Base-by-base conservation (phyloP, 768 basidiomycete genomes). In the Serendipita sp. region DNA sequence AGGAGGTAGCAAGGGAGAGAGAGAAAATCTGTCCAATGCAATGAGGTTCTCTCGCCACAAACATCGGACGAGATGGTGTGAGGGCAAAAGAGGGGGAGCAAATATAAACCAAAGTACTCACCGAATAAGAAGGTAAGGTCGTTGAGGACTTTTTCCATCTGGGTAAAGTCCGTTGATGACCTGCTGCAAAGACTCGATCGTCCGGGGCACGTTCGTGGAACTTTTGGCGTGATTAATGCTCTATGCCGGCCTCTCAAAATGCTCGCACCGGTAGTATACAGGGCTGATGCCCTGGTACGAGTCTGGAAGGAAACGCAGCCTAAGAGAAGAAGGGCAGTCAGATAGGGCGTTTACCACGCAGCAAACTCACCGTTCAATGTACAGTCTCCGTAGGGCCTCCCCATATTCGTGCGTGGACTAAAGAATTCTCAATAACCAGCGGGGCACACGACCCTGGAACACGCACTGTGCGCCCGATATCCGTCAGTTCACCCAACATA, bases 201-300 rank as follows among this genome's bases (percentile, higher is more conserved):
- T 90, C 38, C 89, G 78, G 0, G 88, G 81, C 72, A 92, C 82
- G 70, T 88, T 86, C 1, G 89, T 92, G 15, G 82, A 86, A 54
- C 32, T 32, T 41, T 47, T 3, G 24, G 45, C 0, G 16, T 54
- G 58, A 63, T 13, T 35, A 35, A 48, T 7, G 30, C 16, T 3
- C 13, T 18, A 45, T 47, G 44, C 47, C 28, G n/a, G n/a, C 3
- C 16, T 65, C 24, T 24, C 24, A 24, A 24, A 24, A 24, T 24
- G 24, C 24, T 24, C 65, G 54, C 63, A 82, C 78, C 86, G 77
- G 68, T 88, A 85, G 71, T 88, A 88, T 30, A 78, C 77, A 63
- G 78, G 73, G 10, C 75, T 74, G 38, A 75, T 72, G 34, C 74
- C 74, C n/a, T 74, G 71, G 2, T 83, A 74, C 2, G 68, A 72